These are phyloP conservation scores for Trypanosoma avium DNA, from an alignment of 208 protist genomes.

Conservation along the genomic window DNA sequence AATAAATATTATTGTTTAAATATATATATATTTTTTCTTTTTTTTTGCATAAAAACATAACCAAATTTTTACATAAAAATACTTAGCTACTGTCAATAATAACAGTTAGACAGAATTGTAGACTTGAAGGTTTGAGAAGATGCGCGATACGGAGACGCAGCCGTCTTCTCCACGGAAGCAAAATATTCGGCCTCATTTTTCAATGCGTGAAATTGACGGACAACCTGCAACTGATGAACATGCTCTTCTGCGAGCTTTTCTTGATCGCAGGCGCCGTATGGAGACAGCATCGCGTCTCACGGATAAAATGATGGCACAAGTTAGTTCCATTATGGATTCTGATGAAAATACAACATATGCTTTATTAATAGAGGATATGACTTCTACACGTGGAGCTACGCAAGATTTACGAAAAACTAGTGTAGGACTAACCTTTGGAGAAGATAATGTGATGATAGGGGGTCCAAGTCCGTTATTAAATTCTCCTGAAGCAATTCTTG, in stretches of 20 bases:
- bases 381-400: neutral
- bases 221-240: conserved; percentile 4
- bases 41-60: too few relatives aligned
- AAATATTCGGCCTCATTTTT: neutral
- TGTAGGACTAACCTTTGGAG: neutral
- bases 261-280: conserved; percentile 16
- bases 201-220: neutral
- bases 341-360: neutral
- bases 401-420: neutral
- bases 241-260: conserved; percentile 11
- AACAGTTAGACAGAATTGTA: neutral
- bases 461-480: neutral
- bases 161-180: neutral
- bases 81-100: too few relatives aligned
- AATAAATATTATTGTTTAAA: too few relatives aligned
- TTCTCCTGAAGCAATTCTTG: conserved; percentile 6
- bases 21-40: too few relatives aligned
- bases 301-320: conserved; percentile 9
- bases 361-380: conserved; percentile 1
- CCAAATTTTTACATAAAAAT: too few relatives aligned
- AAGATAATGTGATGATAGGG: neutral
- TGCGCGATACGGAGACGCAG: neutral
- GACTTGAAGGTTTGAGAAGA: neutral
- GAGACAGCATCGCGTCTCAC: conserved; percentile 14
- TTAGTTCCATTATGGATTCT: conserved; percentile 3